Evolutionary conservation across 306 rosid species (phyloP).

Genomic region (Amphicarpaea edgeworthii): DNA sequence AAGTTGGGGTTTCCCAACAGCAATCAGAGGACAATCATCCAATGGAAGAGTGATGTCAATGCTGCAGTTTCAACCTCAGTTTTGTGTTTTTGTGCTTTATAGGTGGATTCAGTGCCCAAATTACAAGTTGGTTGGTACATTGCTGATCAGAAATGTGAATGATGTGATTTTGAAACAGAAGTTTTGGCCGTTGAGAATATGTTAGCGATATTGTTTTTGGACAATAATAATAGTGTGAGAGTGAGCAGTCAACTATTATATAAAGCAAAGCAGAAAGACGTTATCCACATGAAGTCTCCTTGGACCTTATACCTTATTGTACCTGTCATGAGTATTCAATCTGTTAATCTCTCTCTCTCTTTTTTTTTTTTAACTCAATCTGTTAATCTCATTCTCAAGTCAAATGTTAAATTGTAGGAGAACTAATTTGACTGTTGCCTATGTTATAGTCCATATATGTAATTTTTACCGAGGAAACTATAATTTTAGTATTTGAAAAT

Average conservation of each 20-base stretch:
- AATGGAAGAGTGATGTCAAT: conserved; percentile 72
- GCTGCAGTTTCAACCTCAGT: neutral
- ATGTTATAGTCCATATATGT: neutral
- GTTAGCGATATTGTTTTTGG: neutral
- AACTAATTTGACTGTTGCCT: neutral
- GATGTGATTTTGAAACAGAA: conserved; percentile 21
- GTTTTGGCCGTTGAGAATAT: conserved; percentile 11
- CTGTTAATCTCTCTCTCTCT: too few species aligned
- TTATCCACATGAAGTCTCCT: neutral
- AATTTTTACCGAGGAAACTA: neutral
- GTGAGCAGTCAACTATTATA: neutral
- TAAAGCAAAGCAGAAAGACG: conserved; percentile 15
- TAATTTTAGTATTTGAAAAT: too few species aligned
- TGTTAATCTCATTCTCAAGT: conserved; percentile 4
- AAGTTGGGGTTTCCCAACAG: conserved; percentile 56
- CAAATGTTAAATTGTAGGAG: neutral
- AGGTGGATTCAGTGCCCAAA: neutral
- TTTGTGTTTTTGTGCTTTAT: neutral
- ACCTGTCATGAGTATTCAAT: neutral
- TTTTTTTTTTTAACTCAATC: too few species aligned
- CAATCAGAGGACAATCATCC: conserved; percentile 51
- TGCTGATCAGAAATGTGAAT: neutral
- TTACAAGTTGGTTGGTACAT: conserved; percentile 9
- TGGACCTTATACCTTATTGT: too few species aligned
- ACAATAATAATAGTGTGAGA: neutral